Conservation (phyloP, 1,284 basidiomycete genomes). For the Cryptococcus sp. region DNA sequence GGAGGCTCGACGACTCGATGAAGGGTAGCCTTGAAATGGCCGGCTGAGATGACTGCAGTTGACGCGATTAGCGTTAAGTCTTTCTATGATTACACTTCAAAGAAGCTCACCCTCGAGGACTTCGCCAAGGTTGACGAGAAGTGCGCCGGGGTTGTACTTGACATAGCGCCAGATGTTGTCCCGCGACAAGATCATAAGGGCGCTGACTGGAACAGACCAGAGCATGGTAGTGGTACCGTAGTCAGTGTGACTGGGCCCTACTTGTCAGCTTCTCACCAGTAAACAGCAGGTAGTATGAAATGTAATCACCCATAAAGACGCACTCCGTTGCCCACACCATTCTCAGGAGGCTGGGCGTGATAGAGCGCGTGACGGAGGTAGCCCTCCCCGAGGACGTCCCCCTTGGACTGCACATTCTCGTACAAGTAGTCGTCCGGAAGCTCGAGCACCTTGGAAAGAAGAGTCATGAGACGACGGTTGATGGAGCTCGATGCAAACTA, state of each 20-base stretch:
- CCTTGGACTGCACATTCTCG: slow-evolving; percentile 27
- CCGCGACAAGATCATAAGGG: slow-evolving; percentile 47
- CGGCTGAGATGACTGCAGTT: slow-evolving; percentile 8
- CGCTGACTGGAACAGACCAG: slow-evolving; percentile 49
- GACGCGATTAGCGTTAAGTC: not conserved
- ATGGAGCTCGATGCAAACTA: slow-evolving; percentile 8
- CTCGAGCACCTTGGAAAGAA: slow-evolving; percentile 47
- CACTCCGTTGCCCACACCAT: too few relatives aligned
- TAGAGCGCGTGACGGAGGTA: slow-evolving; percentile 49
- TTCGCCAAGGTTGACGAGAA: slow-evolving; percentile 33
- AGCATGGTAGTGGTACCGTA: slow-evolving; percentile 49
- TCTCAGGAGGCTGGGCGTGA: slow-evolving; percentile 12
- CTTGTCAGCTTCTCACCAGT: too few relatives aligned
- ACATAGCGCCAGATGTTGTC: slow-evolving; percentile 49
- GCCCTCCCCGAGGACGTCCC: slow-evolving; percentile 37
- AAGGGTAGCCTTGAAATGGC: slow-evolving; percentile 36
- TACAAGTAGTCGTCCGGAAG: slow-evolving; percentile 49
- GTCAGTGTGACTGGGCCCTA: slow-evolving; percentile 49
- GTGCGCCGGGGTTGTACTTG: slow-evolving; percentile 35
- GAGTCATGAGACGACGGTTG: slow-evolving; percentile 42
- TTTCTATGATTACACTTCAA: too few relatives aligned
- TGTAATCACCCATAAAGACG: not conserved
- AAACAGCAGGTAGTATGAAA: too few relatives aligned
- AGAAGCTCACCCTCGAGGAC: slow-evolving; percentile 21
- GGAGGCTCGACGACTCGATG: slow-evolving; percentile 3